Percentiles rank a stretch among this genome's conserved stretches.
Evolutionary conservation across 345 rosid species (phyloP).

Genomic region (Conringia planisiliqua): DNA sequence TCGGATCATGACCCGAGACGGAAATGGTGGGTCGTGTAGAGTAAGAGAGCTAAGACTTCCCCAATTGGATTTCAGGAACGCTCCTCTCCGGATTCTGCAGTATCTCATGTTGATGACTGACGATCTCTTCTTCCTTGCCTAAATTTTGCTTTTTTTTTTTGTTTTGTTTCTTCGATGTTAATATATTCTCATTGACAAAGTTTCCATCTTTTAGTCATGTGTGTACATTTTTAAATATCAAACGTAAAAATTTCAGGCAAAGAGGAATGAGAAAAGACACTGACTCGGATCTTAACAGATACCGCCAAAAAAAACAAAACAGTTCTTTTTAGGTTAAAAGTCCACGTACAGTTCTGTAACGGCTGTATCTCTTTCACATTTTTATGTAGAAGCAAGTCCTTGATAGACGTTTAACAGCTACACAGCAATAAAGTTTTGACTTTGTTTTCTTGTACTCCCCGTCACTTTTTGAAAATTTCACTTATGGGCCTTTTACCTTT

Average conservation of each 20-base stretch:
- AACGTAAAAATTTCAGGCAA: background rate
- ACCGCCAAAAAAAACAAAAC: background rate
- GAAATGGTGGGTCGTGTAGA: constrained; percentile 50
- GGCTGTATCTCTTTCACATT: background rate
- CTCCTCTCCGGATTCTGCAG: constrained; percentile 64
- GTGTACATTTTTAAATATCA: background rate
- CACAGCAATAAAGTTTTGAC: background rate
- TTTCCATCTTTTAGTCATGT: background rate
- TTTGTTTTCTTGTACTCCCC: background rate
- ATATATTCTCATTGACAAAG: background rate
- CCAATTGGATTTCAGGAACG: constrained; percentile 55
- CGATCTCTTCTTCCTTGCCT: constrained; percentile 53
- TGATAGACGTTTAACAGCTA: background rate
- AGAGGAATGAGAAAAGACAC: background rate
- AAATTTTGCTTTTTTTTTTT: background rate
- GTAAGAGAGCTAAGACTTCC: constrained; percentile 70
- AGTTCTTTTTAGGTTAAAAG: too few species aligned
- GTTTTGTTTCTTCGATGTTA: constrained; percentile 1
- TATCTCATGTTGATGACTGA: constrained; percentile 49
- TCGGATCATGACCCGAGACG: constrained; percentile 39
- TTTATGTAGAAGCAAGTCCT: background rate
- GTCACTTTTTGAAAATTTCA: background rate
- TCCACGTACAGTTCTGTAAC: too few species aligned
- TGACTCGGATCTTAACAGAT: background rate
- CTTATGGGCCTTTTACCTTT: constrained; percentile 9